phyloP scores from a whole-genome alignment of 2,329 filamentous ascomycete genomes.

The Cladosporium sp. region DNA sequence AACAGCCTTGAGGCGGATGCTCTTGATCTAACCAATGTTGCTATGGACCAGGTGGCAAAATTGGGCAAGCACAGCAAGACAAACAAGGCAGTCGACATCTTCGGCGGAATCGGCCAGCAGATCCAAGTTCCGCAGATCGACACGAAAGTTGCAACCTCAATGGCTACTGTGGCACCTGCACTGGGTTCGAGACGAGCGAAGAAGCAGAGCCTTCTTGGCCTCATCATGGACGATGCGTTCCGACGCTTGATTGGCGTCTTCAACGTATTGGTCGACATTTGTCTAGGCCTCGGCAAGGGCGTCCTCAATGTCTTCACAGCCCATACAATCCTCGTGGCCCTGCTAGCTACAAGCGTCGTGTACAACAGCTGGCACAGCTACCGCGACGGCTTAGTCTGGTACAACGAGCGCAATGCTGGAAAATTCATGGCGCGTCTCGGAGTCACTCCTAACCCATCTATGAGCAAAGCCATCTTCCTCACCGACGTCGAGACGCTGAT shows the following conservation, averaged over 20 bases:
- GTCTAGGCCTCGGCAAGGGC: slow-evolving; percentile 32
- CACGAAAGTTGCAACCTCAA: slow-evolving; percentile 5
- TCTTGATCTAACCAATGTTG: slow-evolving; percentile 69
- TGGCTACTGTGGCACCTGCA: slow-evolving; percentile 11
- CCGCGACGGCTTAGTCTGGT: slow-evolving; percentile 72
- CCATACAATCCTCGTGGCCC: slow-evolving; percentile 66
- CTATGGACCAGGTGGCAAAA: slow-evolving; percentile 72
- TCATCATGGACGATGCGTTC: slow-evolving; percentile 29
- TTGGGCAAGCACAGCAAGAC: slow-evolving; percentile 70
- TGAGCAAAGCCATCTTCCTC: slow-evolving; percentile 83
- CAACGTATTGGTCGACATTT: slow-evolving; percentile 39
- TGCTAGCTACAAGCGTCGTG: slow-evolving; percentile 65
- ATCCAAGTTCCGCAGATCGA: slow-evolving; percentile 53
- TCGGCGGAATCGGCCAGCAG: slow-evolving; percentile 69
- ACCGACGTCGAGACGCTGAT: slow-evolving; percentile 67
- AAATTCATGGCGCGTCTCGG: slow-evolving; percentile 80
- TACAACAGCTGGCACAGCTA: slow-evolving; percentile 74
- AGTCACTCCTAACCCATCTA: slow-evolving; percentile 70
- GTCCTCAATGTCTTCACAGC: slow-evolving; percentile 41
- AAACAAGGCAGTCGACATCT: slow-evolving; percentile 73
- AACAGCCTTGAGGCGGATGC: slow-evolving; percentile 70
- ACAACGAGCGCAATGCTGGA: slow-evolving; percentile 73
- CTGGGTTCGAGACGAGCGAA: slow-evolving; percentile 13
- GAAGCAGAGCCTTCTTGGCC: slow-evolving; percentile 21
- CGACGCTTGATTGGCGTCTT: slow-evolving; percentile 22